phyloP scores from a whole-genome alignment of 148 eudicot genomes.

The Nepenthes gracilis region DNA sequence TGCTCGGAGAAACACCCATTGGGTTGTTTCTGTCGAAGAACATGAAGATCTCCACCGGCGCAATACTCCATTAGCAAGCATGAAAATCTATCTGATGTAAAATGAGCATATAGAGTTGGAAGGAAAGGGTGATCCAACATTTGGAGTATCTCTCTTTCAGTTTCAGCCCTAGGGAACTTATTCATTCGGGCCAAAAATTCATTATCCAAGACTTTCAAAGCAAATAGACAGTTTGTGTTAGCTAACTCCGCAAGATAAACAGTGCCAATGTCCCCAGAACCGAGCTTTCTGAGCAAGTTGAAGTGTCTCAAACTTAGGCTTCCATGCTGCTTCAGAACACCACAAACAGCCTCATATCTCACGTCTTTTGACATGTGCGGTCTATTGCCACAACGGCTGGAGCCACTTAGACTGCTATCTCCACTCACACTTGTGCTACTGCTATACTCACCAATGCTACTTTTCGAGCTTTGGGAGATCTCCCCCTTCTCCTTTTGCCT shows the following conservation, averaged over 20 bases:
- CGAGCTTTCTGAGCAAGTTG: slow-evolving; percentile 59
- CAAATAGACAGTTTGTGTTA: slow-evolving; percentile 58
- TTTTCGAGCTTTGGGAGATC: slow-evolving; percentile 69
- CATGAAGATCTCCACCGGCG: slow-evolving; percentile 85
- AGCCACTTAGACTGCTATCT: slow-evolving; percentile 57
- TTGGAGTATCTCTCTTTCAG: slow-evolving; percentile 69
- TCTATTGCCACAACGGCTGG: slow-evolving; percentile 38
- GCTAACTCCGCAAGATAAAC: slow-evolving; percentile 68
- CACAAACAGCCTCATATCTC: slow-evolving; percentile 58
- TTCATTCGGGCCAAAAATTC: slow-evolving; percentile 57
- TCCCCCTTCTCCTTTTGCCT: slow-evolving; percentile 53
- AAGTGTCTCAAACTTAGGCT: slow-evolving; percentile 50
- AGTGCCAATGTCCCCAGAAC: slow-evolving; percentile 78
- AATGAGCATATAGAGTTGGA: slow-evolving; percentile 76
- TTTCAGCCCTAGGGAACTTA: slow-evolving; percentile 55
- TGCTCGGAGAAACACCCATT: slow-evolving; percentile 57
- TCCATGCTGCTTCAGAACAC: slow-evolving; percentile 31
- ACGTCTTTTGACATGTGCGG: slow-evolving; percentile 83
- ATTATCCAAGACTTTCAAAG: slow-evolving; percentile 83
- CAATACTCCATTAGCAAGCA: slow-evolving; percentile 89
- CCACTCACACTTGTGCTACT: slow-evolving; percentile 56
- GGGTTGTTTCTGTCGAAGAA: slow-evolving; percentile 70
- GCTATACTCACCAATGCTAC: slow-evolving; percentile 75
- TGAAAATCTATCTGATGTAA: slow-evolving; percentile 47
- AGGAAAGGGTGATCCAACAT: slow-evolving; percentile 90